Evolutionary conservation across 257 asterid species (phyloP).

Genomic region (Penstemon newberryi): DNA sequence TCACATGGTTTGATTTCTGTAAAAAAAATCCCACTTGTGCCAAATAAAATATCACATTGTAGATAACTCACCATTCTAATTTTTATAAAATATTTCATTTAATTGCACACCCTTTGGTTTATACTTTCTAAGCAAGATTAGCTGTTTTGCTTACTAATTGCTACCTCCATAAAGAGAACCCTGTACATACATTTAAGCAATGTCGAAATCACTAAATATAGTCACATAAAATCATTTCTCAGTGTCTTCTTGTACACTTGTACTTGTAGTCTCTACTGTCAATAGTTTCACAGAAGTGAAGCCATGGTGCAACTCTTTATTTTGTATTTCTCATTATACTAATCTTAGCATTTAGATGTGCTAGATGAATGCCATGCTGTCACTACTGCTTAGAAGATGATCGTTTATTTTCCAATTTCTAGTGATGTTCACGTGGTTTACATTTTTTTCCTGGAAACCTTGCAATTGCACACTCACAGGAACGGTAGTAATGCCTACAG

Average conservation of each 20-base stretch:
- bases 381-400: background rate
- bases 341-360: background rate
- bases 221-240: no score
- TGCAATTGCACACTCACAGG: background rate
- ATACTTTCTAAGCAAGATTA: background rate
- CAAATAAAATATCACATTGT: background rate
- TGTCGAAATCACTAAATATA: no score
- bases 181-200: background rate
- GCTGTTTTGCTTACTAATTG: background rate
- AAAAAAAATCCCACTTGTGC: background rate
- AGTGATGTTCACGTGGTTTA: no score
- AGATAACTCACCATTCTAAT: no score
- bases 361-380: background rate
- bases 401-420: no score
- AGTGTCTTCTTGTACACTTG: no score
- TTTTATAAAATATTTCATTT: background rate
- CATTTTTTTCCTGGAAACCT: background rate
- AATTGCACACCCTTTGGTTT: background rate
- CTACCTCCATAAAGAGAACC: background rate
- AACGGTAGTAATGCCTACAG: background rate
- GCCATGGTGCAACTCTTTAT: no score
- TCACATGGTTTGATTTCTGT: background rate
- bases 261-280: background rate
- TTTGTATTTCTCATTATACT: no score
- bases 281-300: background rate